Percentiles rank a stretch among this genome's conserved stretches.
Conservation (phyloP, 1,284 basidiomycete genomes). For the Apiotrichum akiyoshidainum region DNA sequence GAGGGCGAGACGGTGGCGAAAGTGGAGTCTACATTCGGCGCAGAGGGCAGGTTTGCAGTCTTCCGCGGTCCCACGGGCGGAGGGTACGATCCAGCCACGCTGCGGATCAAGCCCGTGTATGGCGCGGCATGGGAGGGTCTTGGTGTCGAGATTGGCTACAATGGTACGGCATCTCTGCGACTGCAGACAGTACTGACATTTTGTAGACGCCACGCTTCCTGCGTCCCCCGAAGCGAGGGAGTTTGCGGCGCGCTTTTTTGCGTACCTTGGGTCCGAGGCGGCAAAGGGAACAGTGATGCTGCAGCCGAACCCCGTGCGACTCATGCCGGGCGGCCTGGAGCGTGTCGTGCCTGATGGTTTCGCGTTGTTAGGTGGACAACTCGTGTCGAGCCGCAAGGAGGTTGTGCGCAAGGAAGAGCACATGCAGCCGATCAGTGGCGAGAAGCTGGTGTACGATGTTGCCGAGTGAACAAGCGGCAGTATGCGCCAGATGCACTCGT, state of each 20-base stretch:
- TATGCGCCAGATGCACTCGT: too few species aligned
- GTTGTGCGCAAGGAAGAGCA: constrained; percentile 1
- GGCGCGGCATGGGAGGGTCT: constrained; percentile 19
- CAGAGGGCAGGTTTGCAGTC: background rate
- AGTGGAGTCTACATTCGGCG: constrained; percentile 1
- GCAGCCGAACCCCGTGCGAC: constrained; percentile 11
- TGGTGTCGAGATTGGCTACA: constrained; percentile 10
- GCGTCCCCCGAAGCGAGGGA: constrained; percentile 4
- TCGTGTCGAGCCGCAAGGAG: background rate
- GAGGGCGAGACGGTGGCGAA: constrained; percentile 8
- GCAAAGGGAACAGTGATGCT: background rate
- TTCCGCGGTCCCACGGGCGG: constrained; percentile 1
- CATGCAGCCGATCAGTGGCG: constrained; percentile 11
- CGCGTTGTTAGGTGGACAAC: constrained; percentile 6
- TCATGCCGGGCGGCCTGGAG: constrained; percentile 13
- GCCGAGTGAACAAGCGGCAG: background rate
- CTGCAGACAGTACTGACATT: background rate
- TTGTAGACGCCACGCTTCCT: background rate
- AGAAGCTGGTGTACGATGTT: constrained; percentile 14
- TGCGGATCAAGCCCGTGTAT: constrained; percentile 5
- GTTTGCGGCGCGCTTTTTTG: constrained; percentile 10
- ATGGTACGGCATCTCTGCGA: background rate
- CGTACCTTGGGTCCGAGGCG: background rate
- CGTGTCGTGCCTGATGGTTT: constrained; percentile 10
- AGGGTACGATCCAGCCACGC: background rate